These are phyloP conservation scores for Penicillium odoratum DNA, from an alignment of 495 filamentous ascomycete genomes.

Conservation along the genomic window DNA sequence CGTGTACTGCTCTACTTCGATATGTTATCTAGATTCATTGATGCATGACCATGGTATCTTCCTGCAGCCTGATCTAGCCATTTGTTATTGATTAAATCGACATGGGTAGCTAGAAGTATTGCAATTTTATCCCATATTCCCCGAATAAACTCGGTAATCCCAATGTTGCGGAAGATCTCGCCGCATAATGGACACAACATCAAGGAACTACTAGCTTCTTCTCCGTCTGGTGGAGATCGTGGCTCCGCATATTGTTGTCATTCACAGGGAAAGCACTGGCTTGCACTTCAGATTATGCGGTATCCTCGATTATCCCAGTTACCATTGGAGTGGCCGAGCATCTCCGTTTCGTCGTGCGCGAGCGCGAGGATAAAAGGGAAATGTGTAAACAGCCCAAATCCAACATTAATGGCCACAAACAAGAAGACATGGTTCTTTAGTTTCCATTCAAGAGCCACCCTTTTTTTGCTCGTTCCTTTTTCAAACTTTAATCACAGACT, in stretches of 20 bases:
- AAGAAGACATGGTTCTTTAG: too few relatives aligned
- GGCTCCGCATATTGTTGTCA: constrained; percentile 36
- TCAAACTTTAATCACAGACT: too few relatives aligned
- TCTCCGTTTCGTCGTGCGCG: constrained; percentile 25
- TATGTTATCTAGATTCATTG: not conserved
- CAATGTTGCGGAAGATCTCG: too few relatives aligned
- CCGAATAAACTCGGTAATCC: too few relatives aligned
- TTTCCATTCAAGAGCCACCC: too few relatives aligned
- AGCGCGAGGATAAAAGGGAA: constrained; percentile 5
- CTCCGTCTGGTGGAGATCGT: constrained; percentile 49
- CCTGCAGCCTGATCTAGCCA: too few relatives aligned
- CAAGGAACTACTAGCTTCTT: constrained; percentile 36
- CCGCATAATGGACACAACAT: too few relatives aligned
- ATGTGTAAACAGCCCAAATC: not conserved
- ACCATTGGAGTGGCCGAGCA: constrained; percentile 45
- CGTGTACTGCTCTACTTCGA: not conserved
- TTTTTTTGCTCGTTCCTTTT: too few relatives aligned
- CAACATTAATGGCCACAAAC: too few relatives aligned
- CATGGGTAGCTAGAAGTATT: too few relatives aligned
- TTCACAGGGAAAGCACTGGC: constrained; percentile 22
- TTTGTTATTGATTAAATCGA: too few relatives aligned
- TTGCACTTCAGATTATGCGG: constrained; percentile 39
- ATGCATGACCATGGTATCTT: not conserved
- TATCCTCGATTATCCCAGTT: constrained; percentile 44
- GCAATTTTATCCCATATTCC: too few relatives aligned